phyloP scores from a whole-genome alignment of 2,329 filamentous ascomycete genomes.

The Stemphylium beticola region DNA sequence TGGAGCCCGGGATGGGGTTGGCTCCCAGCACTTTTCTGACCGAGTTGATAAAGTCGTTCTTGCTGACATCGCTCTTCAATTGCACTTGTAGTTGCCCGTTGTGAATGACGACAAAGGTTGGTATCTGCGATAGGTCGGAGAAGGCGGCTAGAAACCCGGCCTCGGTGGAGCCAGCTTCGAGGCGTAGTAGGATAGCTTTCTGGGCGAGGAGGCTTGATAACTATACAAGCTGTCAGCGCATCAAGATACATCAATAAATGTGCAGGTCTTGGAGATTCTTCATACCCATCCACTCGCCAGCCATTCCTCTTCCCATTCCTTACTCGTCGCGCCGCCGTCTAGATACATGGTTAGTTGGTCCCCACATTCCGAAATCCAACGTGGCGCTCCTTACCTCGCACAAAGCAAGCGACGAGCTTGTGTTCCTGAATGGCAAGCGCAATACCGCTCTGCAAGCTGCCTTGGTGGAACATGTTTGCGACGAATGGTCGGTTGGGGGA shows the following conservation, averaged over 20 bases:
- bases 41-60: conserved; percentile 69
- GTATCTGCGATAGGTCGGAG: conserved; percentile 79
- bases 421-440: conserved; percentile 73
- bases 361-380: conserved; percentile 17
- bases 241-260: background rate
- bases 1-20: conserved; percentile 33
- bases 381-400: conserved; percentile 65
- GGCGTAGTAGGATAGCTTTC: conserved; percentile 72
- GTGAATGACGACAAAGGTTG: conserved; percentile 80
- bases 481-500: conserved; percentile 9
- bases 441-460: conserved; percentile 82
- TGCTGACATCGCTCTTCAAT: conserved; percentile 67
- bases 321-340: conserved; percentile 75
- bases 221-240: conserved; percentile 29
- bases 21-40: conserved; percentile 52
- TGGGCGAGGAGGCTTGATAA: conserved; percentile 59
- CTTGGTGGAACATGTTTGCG: conserved; percentile 76
- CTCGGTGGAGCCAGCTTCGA: conserved; percentile 77
- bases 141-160: conserved; percentile 82
- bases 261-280: background rate
- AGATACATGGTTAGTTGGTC: conserved; percentile 14
- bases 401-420: conserved; percentile 85
- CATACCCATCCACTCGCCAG: conserved; percentile 52
- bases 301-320: conserved; percentile 74
- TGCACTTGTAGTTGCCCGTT: conserved; percentile 81